phyloP scores from a whole-genome alignment of 2,329 filamentous ascomycete genomes.

The Monosporascus sp. region DNA sequence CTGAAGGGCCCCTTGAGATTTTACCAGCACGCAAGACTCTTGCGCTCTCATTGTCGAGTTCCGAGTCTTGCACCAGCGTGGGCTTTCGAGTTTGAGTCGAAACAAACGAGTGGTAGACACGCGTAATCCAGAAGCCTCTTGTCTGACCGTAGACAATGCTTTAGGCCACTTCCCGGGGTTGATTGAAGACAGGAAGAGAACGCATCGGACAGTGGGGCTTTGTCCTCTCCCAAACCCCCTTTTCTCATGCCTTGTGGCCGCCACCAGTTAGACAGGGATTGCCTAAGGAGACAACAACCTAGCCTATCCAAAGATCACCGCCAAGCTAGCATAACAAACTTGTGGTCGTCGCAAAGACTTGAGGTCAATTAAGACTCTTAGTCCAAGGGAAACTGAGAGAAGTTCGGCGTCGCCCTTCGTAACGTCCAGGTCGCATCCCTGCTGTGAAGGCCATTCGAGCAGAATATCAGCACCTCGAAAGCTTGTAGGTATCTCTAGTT shows the following conservation, averaged over 20 bases:
- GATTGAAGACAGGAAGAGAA: not conserved
- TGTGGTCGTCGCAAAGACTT: too few relatives aligned
- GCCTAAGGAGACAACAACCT: not conserved
- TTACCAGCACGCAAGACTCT: slow-evolving; percentile 1
- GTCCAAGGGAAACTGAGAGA: too few relatives aligned
- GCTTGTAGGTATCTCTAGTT: too few relatives aligned
- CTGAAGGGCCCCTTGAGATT: slow-evolving; percentile 7
- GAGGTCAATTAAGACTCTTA: too few relatives aligned
- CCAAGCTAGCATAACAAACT: too few relatives aligned
- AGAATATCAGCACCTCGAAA: too few relatives aligned
- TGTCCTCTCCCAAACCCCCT: not conserved
- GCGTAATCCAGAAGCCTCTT: slow-evolving; percentile 2
- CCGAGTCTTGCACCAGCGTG: not conserved
- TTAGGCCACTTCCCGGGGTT: not conserved
- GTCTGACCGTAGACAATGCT: not conserved
- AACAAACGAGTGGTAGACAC: not conserved
- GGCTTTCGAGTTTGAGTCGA: slow-evolving; percentile 1
- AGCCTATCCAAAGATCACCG: too few relatives aligned
- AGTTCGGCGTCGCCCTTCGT: too few relatives aligned
- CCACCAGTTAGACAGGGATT: not conserved
- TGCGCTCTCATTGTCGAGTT: not conserved
- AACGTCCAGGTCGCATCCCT: too few relatives aligned
- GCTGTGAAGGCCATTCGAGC: too few relatives aligned
- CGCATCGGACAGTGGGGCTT: not conserved
- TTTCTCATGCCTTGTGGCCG: not conserved